Evolutionary conservation across 176 grass and related monocot species (phyloP).

Genomic region (Pontederia crassipes): DNA sequence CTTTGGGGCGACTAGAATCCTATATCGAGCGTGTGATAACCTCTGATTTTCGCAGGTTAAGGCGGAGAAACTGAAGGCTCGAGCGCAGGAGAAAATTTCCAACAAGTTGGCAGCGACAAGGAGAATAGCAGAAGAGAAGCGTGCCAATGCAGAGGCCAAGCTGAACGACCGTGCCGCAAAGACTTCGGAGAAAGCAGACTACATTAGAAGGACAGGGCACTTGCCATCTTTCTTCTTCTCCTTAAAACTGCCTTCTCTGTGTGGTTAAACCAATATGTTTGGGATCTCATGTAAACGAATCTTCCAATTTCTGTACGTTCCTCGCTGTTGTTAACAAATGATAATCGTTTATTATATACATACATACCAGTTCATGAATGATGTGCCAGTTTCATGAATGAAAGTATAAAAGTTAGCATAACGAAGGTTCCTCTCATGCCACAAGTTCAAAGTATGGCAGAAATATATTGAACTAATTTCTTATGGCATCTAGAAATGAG

Average conservation of each 20-base stretch:
- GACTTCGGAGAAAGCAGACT: slow-evolving; percentile 68
- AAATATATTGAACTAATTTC: too few relatives aligned
- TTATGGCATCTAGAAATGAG: too few relatives aligned
- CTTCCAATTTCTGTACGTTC: too few relatives aligned
- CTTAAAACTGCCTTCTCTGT: slow-evolving; percentile 71
- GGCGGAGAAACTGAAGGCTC: slow-evolving; percentile 69
- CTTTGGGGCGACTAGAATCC: neutral
- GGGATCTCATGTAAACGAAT: too few relatives aligned
- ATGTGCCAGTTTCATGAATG: too few relatives aligned
- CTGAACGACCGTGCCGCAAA: slow-evolving; percentile 53
- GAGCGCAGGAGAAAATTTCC: slow-evolving; percentile 61
- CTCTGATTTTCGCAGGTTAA: slow-evolving; percentile 37
- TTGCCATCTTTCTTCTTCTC: slow-evolving; percentile 67
- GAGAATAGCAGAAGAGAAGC: slow-evolving; percentile 65
- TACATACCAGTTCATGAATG: too few relatives aligned
- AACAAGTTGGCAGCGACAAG: slow-evolving; percentile 41
- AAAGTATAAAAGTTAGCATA: too few relatives aligned
- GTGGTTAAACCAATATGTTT: slow-evolving; percentile 29
- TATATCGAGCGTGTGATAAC: neutral
- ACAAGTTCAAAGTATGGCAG: too few relatives aligned
- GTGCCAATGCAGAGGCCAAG: slow-evolving; percentile 53
- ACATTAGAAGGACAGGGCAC: slow-evolving; percentile 79
- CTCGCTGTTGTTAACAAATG: too few relatives aligned
- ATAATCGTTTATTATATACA: too few relatives aligned
- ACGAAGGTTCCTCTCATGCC: too few relatives aligned